These are phyloP conservation scores for Rhodotorula graminis DNA, from an alignment of 768 basidiomycete species.

Conservation along the genomic window DNA sequence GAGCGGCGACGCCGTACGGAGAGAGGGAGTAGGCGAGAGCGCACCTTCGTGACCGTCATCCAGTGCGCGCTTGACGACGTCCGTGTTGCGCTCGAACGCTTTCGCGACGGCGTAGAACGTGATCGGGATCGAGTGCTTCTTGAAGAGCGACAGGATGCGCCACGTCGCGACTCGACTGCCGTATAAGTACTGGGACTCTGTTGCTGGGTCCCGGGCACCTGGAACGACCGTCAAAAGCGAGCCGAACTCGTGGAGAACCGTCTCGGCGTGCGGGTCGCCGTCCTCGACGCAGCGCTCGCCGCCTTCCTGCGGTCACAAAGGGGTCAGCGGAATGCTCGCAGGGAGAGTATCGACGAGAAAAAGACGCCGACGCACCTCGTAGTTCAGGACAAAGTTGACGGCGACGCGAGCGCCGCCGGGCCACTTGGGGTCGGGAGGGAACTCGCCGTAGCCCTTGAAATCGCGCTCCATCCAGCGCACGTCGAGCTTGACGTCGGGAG, in stretches of 20 bases:
- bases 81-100: constrained; percentile 39
- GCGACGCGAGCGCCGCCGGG: constrained; percentile 43
- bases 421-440: constrained; percentile 40
- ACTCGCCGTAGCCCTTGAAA: neutral
- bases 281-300: constrained; percentile 35
- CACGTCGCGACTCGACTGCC: constrained; percentile 43
- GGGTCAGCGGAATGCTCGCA: too few species aligned
- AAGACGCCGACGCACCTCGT: constrained; percentile 28
- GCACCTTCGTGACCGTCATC: constrained; percentile 7
- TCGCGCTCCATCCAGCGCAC: neutral
- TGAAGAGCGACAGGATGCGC: constrained; percentile 42
- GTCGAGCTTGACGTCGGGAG: neutral
- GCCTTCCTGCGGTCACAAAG: constrained; percentile 15
- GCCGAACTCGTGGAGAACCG: constrained; percentile 43
- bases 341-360: too few species aligned
- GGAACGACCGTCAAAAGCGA: neutral
- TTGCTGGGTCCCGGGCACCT: constrained; percentile 15
- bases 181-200: constrained; percentile 40
- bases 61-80: constrained; percentile 25
- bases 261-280: constrained; percentile 40
- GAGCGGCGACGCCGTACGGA: too few species aligned
- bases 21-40: neutral
- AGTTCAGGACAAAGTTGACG: constrained; percentile 43
- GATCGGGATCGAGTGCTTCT: constrained; percentile 39
- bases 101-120: constrained; percentile 41